These are phyloP conservation scores for Gliomastix tumulicola DNA, from an alignment of 2,329 filamentous ascomycete genomes.

Conservation along the genomic window DNA sequence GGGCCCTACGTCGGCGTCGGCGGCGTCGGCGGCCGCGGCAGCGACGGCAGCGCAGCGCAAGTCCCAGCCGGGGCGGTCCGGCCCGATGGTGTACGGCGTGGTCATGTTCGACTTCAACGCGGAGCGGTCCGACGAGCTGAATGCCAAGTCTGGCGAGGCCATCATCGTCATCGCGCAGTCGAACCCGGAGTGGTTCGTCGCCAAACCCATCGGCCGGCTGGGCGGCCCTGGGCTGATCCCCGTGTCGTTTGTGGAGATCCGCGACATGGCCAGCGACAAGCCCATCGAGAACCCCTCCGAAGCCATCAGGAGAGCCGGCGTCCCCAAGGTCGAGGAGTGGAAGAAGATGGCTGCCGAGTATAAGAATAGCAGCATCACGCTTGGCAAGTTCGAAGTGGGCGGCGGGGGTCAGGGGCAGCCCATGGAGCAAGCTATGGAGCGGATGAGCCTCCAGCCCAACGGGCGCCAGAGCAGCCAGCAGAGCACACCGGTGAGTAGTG, in stretches of 20 bases:
- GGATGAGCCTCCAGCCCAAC: conserved; percentile 65
- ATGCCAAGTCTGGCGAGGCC: conserved; percentile 89
- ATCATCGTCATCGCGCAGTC: conserved; percentile 99
- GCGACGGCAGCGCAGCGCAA: conserved; percentile 26
- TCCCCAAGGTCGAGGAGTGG: conserved; percentile 96
- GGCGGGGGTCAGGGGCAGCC: conserved; percentile 20
- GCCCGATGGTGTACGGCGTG: conserved; percentile 91
- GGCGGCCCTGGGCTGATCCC: conserved; percentile 93
- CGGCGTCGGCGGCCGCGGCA: conserved; percentile 10
- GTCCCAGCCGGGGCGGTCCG: conserved; percentile 41
- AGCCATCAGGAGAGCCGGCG: conserved; percentile 80
- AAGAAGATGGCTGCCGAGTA: conserved; percentile 99
- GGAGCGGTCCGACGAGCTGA: conserved; percentile 90
- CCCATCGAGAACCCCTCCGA: conserved; percentile 76
- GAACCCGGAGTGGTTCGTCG: conserved; percentile 98
- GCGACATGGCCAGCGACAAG: conserved; percentile 84
- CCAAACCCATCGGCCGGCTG: conserved; percentile 96
- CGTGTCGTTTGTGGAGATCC: conserved; percentile 92
- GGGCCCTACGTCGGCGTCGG: conserved; percentile 13
- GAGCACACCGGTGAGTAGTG: conserved; percentile 38
- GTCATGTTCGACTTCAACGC: conserved; percentile 97
- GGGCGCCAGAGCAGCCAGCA: conserved; percentile 41
- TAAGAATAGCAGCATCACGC: conserved; percentile 96
- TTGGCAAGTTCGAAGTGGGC: conserved; percentile 75
- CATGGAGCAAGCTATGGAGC: conserved; percentile 65